Percentiles rank a stretch among this genome's conserved stretches.
Evolutionary conservation across 257 asterid species (phyloP).

Genomic region (Forsythia suspensa): DNA sequence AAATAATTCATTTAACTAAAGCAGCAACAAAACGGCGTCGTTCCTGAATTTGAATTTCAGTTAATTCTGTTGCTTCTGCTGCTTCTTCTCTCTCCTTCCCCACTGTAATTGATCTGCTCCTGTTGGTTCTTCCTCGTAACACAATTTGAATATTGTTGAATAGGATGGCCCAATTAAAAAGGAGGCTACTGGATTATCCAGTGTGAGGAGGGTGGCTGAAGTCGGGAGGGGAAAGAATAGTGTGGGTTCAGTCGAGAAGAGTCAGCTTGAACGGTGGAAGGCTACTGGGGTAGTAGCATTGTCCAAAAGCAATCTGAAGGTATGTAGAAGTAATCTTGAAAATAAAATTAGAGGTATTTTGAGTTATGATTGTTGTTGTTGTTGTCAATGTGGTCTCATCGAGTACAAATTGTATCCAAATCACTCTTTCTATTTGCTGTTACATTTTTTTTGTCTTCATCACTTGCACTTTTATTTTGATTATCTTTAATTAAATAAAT

Average conservation of each 20-base stretch:
- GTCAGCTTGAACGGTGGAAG: conserved; percentile 66
- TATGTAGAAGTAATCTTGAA: conserved; percentile 24
- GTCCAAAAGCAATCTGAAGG: conserved; percentile 60
- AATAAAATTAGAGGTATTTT: conserved; percentile 10
- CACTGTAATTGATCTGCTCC: no score
- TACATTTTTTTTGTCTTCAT: background rate
- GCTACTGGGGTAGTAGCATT: conserved; percentile 71
- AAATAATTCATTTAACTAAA: no score
- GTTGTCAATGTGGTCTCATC: background rate
- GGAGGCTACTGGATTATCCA: conserved; percentile 35
- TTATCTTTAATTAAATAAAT: background rate
- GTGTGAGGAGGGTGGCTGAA: conserved; percentile 32
- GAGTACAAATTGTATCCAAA: background rate
- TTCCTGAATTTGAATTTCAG: no score
- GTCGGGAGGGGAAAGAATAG: conserved; percentile 28
- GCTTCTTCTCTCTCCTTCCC: no score
- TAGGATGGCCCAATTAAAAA: conserved; percentile 74
- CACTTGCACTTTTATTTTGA: background rate
- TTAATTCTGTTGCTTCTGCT: no score
- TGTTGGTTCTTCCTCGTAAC: no score
- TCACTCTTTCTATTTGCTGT: background rate
- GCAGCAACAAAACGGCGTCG: no score
- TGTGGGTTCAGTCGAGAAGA: conserved; percentile 35
- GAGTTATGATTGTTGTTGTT: background rate
- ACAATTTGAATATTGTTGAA: conserved; percentile 16